These are phyloP conservation scores for Didymella lethalis DNA, from an alignment of 2,329 filamentous ascomycete genomes.

Conservation along the genomic window DNA sequence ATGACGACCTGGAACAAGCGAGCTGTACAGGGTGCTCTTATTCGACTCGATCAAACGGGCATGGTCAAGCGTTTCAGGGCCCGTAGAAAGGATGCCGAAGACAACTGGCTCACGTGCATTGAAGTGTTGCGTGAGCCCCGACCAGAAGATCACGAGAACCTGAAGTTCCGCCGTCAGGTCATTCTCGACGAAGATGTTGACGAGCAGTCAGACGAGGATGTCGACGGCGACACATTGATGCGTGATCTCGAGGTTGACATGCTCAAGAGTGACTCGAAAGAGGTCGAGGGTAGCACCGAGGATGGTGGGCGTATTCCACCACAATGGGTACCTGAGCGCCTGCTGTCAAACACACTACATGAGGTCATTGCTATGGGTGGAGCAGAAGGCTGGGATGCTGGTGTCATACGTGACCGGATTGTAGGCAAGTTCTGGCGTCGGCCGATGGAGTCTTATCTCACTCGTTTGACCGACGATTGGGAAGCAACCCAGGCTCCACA, in stretches of 20 bases:
- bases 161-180: slow-evolving; percentile 40
- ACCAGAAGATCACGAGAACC: slow-evolving; percentile 45
- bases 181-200: slow-evolving; percentile 23
- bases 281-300: slow-evolving; percentile 29
- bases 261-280: slow-evolving; percentile 30
- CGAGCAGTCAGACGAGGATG: slow-evolving; percentile 41
- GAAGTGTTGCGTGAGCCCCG: slow-evolving; percentile 52
- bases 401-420: slow-evolving; percentile 48
- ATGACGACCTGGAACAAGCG: slow-evolving; percentile 50
- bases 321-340: slow-evolving; percentile 63
- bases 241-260: slow-evolving; percentile 45
- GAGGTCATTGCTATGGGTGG: slow-evolving; percentile 59
- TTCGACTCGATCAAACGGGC: slow-evolving; percentile 52
- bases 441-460: slow-evolving; percentile 62
- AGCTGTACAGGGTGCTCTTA: slow-evolving; percentile 50
- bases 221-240: slow-evolving; percentile 41
- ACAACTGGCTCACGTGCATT: slow-evolving; percentile 49
- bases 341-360: slow-evolving; percentile 61
- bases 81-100: slow-evolving; percentile 35
- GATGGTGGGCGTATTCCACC: slow-evolving; percentile 53
- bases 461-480: slow-evolving; percentile 64
- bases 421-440: slow-evolving; percentile 63
- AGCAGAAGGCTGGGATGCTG: slow-evolving; percentile 58
- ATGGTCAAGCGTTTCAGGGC: slow-evolving; percentile 52
- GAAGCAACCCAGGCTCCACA: slow-evolving; percentile 65